phyloP scores from a whole-genome alignment of 805 yeast genomes.

The Zygoascus tannicola region DNA sequence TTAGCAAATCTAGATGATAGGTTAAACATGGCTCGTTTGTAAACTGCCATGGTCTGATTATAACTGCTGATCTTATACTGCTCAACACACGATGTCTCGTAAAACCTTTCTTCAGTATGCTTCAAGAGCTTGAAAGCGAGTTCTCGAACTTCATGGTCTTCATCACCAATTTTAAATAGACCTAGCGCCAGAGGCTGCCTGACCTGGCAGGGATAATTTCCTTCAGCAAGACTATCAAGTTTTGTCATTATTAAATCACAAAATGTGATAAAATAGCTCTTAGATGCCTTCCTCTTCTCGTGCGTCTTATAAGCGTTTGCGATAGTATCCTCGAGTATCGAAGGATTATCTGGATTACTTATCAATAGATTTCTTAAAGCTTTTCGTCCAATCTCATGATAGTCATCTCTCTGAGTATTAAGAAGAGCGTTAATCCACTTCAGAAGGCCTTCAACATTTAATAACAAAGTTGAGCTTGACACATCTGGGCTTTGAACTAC shows the following conservation, averaged over 20 bases:
- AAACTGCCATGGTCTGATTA: conserved; percentile 71
- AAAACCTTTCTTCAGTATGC: conserved; percentile 52
- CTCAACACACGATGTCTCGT: conserved; percentile 44
- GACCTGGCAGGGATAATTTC: conserved; percentile 39
- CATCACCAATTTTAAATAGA: conserved; percentile 69
- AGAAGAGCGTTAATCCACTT: conserved; percentile 76
- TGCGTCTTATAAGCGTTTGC: conserved; percentile 57
- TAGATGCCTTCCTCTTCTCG: conserved; percentile 39
- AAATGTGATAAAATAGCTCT: conserved; percentile 61
- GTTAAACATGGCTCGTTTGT: conserved; percentile 76
- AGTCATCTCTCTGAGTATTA: conserved; percentile 43
- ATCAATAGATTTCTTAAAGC: conserved; percentile 64
- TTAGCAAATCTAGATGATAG: conserved; percentile 64
- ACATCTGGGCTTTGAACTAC: conserved; percentile 35
- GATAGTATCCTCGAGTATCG: conserved; percentile 48
- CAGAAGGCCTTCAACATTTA: conserved; percentile 59
- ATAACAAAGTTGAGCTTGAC: conserved; percentile 46
- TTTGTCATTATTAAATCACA: conserved; percentile 49
- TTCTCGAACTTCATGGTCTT: conserved; percentile 54
- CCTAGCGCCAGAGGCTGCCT: conserved; percentile 68
- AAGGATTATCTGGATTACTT: conserved; percentile 47
- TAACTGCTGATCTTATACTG: conserved; percentile 62
- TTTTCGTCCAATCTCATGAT: conserved; percentile 53
- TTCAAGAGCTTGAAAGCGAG: conserved; percentile 66
- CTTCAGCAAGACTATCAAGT: conserved; percentile 27